Conservation (phyloP, 495 filamentous ascomycete species). For the Baudoinia panamericana region DNA sequence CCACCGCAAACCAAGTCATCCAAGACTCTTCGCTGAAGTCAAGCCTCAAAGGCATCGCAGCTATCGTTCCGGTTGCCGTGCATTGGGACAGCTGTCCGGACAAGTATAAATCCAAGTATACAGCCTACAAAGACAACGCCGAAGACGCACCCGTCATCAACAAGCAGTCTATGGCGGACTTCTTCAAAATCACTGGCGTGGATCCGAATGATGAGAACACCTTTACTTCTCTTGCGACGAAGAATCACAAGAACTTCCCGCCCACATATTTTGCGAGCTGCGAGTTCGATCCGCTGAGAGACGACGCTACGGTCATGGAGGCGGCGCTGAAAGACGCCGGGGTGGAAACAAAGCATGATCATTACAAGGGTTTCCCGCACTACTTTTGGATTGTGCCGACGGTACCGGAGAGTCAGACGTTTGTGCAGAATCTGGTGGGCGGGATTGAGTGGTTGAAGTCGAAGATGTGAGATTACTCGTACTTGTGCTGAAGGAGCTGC, state of each 20-base stretch:
- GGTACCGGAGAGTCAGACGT: conserved; percentile 11
- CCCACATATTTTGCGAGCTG: conserved; percentile 23
- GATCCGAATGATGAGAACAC: conserved; percentile 16
- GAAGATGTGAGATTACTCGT: no score
- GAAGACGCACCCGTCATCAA: conserved; percentile 21
- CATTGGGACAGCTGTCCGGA: conserved; percentile 21
- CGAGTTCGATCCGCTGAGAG: conserved; percentile 24
- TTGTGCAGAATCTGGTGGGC: conserved; percentile 7
- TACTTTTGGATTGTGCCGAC: conserved; percentile 18
- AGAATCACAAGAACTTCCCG: conserved; percentile 20
- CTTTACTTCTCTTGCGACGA: conserved; percentile 14
- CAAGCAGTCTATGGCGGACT: conserved; percentile 13
- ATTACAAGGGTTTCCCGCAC: conserved; percentile 15
- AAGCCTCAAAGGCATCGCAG: conserved; percentile 19
- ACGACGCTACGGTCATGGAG: conserved; percentile 25
- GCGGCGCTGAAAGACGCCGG: conserved; percentile 20
- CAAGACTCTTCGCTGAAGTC: conserved; percentile 11
- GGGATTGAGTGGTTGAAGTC: conserved; percentile 17
- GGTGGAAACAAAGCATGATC: conserved; percentile 18
- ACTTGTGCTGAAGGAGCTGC: no score
- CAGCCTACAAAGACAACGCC: conserved; percentile 22
- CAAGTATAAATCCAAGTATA: conserved; percentile 21
- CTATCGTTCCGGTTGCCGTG: conserved; percentile 19
- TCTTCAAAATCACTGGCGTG: conserved; percentile 13
- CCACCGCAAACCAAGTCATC: conserved; percentile 20